Percentiles rank a stretch among this genome's conserved stretches.
Conservation (phyloP, 352 stramenopile genomes). For the Phytophthora fragariae region DNA sequence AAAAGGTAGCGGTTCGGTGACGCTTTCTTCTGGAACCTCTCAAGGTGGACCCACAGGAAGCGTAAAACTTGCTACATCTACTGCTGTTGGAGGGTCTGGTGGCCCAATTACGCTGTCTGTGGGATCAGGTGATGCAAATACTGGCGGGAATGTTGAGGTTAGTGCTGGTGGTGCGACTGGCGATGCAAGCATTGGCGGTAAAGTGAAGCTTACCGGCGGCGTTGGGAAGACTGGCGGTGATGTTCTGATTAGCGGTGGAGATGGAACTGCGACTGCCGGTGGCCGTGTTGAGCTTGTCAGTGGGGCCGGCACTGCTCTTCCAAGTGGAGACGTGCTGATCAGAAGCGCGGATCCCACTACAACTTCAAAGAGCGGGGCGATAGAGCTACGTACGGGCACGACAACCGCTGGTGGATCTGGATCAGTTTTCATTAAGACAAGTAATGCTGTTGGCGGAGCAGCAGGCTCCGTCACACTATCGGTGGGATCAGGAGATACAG, state of each 20-base stretch:
- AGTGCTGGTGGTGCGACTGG: constrained; percentile 31
- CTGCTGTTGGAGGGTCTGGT: constrained; percentile 20
- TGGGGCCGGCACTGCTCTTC: constrained; percentile 25
- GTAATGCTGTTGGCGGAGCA: constrained; percentile 18
- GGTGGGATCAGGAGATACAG: constrained; percentile 30
- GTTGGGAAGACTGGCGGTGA: constrained; percentile 23
- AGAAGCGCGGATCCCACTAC: constrained; percentile 23
- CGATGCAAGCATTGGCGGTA: constrained; percentile 20
- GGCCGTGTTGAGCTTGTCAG: constrained; percentile 37
- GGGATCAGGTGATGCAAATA: constrained; percentile 14
- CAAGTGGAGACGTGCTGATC: constrained; percentile 39
- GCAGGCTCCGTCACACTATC: constrained; percentile 37
- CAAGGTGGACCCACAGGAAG: constrained; percentile 30
- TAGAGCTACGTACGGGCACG: constrained; percentile 33
- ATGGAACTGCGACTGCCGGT: constrained; percentile 23
- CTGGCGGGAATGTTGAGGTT: constrained; percentile 26
- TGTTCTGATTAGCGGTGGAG: constrained; percentile 15
- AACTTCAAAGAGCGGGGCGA: constrained; percentile 23
- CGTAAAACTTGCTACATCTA: constrained; percentile 35
- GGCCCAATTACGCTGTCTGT: constrained; percentile 38
- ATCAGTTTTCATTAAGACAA: constrained; percentile 28
- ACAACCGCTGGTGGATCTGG: constrained; percentile 29
- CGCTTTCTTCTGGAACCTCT: constrained; percentile 34
- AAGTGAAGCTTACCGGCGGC: constrained; percentile 11
- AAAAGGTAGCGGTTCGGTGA: constrained; percentile 30